Conservation (phyloP, 306 rosid genomes). For the Trichosanthes cucumerina region DNA sequence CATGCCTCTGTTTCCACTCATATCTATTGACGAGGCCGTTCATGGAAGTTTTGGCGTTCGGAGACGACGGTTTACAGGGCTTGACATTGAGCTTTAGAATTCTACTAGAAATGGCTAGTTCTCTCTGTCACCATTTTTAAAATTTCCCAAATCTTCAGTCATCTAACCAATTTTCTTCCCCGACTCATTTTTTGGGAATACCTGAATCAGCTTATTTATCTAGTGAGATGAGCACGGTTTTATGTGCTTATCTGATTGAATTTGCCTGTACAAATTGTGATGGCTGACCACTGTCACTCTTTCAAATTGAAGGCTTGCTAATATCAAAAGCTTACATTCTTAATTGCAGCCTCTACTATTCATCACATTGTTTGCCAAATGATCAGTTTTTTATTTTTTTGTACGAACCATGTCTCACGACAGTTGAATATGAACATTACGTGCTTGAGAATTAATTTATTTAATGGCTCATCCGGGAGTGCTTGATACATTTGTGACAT, state of each 20-base stretch:
- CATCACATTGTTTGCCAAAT: background rate
- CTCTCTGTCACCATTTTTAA: background rate
- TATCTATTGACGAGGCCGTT: background rate
- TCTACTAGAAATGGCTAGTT: constrained; percentile 13
- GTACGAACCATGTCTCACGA: background rate
- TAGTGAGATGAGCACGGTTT: constrained; percentile 48
- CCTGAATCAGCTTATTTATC: constrained; percentile 17
- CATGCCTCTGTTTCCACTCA: background rate
- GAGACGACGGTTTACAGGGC: background rate
- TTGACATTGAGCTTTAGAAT: background rate
- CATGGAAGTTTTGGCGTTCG: background rate
- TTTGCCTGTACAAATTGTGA: constrained; percentile 26
- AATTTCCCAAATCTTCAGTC: background rate
- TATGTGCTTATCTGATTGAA: constrained; percentile 51
- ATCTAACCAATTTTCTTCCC: constrained; percentile 8
- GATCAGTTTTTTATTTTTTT: background rate
- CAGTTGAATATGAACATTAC: background rate
- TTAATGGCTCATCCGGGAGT: background rate
- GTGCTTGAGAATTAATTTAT: background rate
- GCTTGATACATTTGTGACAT: background rate
- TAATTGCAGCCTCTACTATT: background rate
- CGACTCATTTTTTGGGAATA: constrained; percentile 3
- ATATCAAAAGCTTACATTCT: background rate
- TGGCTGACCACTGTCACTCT: background rate
- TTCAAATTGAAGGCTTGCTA: background rate